Evolutionary conservation across 192 early-diverging fungal species (phyloP).

Genomic region (Entomortierella chlamydospora): DNA sequence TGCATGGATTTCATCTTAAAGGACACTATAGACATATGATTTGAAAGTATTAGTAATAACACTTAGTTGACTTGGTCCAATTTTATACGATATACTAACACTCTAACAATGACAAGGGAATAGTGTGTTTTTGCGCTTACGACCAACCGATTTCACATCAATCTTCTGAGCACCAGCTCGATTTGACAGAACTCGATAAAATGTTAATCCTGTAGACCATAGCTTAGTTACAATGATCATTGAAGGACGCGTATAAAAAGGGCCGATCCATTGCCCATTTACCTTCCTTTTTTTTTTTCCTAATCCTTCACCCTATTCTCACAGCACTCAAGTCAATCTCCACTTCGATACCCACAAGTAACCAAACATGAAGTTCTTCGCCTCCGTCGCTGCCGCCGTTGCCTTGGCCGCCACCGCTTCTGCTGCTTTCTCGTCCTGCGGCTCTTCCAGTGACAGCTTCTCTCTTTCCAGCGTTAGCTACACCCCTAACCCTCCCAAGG

Average conservation of each 20-base stretch:
- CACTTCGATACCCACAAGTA: background rate
- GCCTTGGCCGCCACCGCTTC: conserved; percentile 50
- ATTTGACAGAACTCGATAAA: too few species aligned
- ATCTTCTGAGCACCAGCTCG: too few species aligned
- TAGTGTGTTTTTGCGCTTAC: too few species aligned
- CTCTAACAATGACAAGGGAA: background rate
- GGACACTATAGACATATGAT: too few species aligned
- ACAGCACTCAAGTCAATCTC: conserved; percentile 1
- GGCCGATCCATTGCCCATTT: background rate
- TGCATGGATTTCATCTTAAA: too few species aligned
- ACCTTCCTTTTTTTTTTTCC: background rate
- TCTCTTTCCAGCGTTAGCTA: conserved; percentile 15
- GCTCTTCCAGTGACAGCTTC: conserved; percentile 25
- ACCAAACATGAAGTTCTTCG: conserved; percentile 41
- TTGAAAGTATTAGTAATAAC: too few species aligned
- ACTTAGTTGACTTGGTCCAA: too few species aligned
- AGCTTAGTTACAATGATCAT: too few species aligned
- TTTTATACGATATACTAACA: too few species aligned
- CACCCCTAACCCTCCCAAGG: conserved; percentile 50
- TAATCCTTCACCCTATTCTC: too few species aligned
- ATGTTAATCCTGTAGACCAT: too few species aligned
- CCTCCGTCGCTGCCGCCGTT: conserved; percentile 32
- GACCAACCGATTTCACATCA: too few species aligned
- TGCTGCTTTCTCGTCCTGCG: conserved; percentile 52
- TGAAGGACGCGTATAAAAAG: conserved; percentile 9